Percentiles rank a stretch among this genome's conserved stretches.
These are phyloP conservation scores for Medakamo hakoo DNA, from an alignment of 139 green algal species.

Conservation along the genomic window DNA sequence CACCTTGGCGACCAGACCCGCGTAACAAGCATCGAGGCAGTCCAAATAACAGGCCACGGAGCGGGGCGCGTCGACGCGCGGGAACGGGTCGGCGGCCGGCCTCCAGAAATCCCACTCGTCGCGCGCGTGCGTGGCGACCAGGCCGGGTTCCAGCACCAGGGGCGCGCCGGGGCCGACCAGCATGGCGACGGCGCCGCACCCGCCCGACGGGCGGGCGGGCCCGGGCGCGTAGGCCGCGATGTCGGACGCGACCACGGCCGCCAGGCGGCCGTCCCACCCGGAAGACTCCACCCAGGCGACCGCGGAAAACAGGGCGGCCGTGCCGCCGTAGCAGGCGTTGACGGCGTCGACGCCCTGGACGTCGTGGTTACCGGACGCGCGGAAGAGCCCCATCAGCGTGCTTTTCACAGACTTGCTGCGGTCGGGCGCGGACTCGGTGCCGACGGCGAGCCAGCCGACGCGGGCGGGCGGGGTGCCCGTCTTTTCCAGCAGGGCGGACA, in stretches of 20 bases:
- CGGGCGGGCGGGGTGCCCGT: constrained; percentile 17
- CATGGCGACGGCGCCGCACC: constrained; percentile 63
- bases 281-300: constrained; percentile 48
- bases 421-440: constrained; percentile 57
- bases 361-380: constrained; percentile 4
- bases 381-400: constrained; percentile 52
- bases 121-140: constrained; percentile 31
- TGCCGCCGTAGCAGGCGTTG: constrained; percentile 77
- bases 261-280: constrained; percentile 62
- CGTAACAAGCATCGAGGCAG: constrained; percentile 35
- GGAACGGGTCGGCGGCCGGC: constrained; percentile 48
- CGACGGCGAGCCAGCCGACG: constrained; percentile 55
- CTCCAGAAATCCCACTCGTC: constrained; percentile 78
- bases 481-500: constrained; percentile 38
- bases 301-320: constrained; percentile 56
- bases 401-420: constrained; percentile 69
- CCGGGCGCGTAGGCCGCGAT: constrained; percentile 43
- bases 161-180: constrained; percentile 69
- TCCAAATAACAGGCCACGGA: constrained; percentile 40
- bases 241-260: constrained; percentile 64
- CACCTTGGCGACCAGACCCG: constrained; percentile 11
- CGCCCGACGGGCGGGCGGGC: constrained; percentile 42
- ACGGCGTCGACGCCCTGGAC: constrained; percentile 52
- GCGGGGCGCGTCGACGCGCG: constrained; percentile 37
- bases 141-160: constrained; percentile 43